Base-by-base conservation (phyloP, 2,329 filamentous ascomycete species). In the Remersonia thermophila region DNA sequence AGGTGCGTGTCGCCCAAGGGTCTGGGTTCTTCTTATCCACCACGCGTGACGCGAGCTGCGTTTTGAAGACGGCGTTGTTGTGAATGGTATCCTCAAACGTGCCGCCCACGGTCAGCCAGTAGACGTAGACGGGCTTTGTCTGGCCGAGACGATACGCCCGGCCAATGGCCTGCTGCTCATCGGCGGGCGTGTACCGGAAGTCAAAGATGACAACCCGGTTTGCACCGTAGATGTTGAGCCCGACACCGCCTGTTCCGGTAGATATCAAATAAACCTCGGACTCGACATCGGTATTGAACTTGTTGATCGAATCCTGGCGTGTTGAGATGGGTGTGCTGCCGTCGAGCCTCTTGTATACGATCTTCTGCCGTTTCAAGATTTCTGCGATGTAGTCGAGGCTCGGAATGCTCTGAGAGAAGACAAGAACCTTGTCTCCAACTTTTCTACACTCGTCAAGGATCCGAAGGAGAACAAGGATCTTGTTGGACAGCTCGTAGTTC, bases 181-280 rank as follows among this genome's bases (percentile, higher is more conserved):
- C 68, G 4, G 77, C 70, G 0, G 87, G 87, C 44, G 87, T 91
- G 60, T 78, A 94, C 42, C 69, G 67, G 51, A 81, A 84, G 53
- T 95, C 87, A 38, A 93, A 81, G 14, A 95, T 80, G 14, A 95
- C 71, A 1, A 94, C 83, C 14, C 87, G 74, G 53, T 86, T 94
- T 1, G 87, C 87, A 1, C 80, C 78, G 28, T 74, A 73, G 10
- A 95, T 80, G 42, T 95, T 95, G 33, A 94, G 64, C 0, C 87
- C 87, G 2, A 86, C 62, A 0, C 85, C 84, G 15, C 86, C 87
- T 7, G 87, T 84, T 41, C 59, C 76, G 1, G 85, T 94, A 0
- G 85, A 93, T 38, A 94, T 85, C 2, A 95, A 62, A 51, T 83
- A 83, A 1, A 93, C 65, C 16, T 76, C 67, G 1, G 39, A 36